Evolutionary conservation across 1,284 basidiomycete species (phyloP).

Genomic region (Ustilago cynodontis): DNA sequence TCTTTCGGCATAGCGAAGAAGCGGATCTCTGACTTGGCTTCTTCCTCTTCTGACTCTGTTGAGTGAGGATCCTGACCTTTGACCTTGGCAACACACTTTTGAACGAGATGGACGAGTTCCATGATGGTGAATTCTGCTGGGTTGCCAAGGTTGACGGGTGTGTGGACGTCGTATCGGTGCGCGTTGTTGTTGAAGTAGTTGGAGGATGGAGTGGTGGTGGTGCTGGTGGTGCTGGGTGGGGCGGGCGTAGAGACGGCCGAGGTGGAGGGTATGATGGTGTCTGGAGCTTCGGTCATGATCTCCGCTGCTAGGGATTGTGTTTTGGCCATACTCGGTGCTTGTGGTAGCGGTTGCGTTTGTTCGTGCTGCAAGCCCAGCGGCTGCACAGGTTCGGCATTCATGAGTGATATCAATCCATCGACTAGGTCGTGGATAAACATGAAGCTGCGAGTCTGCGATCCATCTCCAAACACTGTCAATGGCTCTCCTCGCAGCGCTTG

Average conservation of each 20-base stretch:
- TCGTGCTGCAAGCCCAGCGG: constrained; percentile 75
- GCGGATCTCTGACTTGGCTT: constrained; percentile 50
- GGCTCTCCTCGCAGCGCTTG: constrained; percentile 94
- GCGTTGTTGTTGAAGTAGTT: constrained; percentile 12
- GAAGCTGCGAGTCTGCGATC: constrained; percentile 94
- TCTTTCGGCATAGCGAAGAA: constrained; percentile 73
- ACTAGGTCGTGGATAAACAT: constrained; percentile 75
- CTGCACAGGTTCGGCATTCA: constrained; percentile 50
- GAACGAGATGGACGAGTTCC: constrained; percentile 67
- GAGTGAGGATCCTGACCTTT: constrained; percentile 24
- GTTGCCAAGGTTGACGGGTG: constrained; percentile 90
- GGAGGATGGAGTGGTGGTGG: background rate
- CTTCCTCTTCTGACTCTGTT: background rate
- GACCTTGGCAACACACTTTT: constrained; percentile 56
- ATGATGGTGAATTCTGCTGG: constrained; percentile 91
- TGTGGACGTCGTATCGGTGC: constrained; percentile 49
- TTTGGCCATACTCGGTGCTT: background rate
- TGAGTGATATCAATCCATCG: constrained; percentile 70
- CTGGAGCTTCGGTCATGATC: constrained; percentile 37
- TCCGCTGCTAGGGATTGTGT: constrained; percentile 67
- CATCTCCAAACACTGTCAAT: constrained; percentile 97
- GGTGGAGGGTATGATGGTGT: constrained; percentile 33
- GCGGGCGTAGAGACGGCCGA: constrained; percentile 24
- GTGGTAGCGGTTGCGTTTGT: background rate
- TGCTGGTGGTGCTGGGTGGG: background rate